Evolutionary conservation across 768 basidiomycete species (phyloP).

Genomic region (Lactarius sp.): DNA sequence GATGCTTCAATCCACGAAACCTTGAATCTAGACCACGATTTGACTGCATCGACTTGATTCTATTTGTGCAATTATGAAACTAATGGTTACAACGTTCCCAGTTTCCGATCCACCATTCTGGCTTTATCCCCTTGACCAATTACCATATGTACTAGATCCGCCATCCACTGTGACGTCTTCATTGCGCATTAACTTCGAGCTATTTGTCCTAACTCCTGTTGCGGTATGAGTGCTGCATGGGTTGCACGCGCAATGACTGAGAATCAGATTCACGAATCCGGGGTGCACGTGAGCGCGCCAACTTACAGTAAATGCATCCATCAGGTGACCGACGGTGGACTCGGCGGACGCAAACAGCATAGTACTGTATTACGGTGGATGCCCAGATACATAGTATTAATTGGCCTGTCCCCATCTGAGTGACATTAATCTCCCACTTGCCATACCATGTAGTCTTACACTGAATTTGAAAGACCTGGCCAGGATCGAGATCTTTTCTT

Average conservation of each 20-base stretch:
- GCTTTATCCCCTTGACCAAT: neutral
- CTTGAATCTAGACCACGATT: neutral
- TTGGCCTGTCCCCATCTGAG: too few relatives aligned
- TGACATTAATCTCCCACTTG: too few relatives aligned
- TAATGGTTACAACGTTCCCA: neutral
- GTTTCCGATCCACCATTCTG: neutral
- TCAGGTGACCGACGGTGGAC: neutral
- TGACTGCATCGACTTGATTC: conserved; percentile 1
- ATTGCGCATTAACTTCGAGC: neutral
- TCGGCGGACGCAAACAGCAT: too few relatives aligned
- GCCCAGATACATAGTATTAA: too few relatives aligned
- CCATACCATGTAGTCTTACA: too few relatives aligned
- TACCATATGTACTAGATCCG: neutral
- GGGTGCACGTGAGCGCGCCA: neutral
- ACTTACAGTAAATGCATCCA: neutral
- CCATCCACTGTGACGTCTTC: neutral
- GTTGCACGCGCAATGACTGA: too few relatives aligned
- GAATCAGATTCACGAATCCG: too few relatives aligned
- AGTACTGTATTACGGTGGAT: too few relatives aligned
- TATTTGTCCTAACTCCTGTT: neutral
- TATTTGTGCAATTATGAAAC: neutral
- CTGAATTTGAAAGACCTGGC: too few relatives aligned
- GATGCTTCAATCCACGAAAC: neutral
- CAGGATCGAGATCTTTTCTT: too few relatives aligned
- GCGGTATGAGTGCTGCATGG: too few relatives aligned